A percentile compares a stretch with the other conserved stretches of the same genome.
Conservation (phyloP, 495 filamentous ascomycete genomes). For the Aeminium ludgeri region DNA sequence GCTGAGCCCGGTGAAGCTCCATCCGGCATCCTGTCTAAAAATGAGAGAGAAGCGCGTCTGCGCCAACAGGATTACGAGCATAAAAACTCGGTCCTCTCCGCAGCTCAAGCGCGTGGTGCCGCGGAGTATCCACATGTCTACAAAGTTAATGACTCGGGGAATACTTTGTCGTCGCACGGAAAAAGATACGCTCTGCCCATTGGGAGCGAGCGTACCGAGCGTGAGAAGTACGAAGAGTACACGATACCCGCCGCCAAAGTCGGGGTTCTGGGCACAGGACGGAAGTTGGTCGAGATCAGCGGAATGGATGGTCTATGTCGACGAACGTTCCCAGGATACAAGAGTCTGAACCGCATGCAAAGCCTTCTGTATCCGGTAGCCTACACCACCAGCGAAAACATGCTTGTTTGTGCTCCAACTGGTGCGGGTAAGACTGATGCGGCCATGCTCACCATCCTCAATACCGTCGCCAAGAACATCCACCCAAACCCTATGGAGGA, state of each 20-base stretch:
- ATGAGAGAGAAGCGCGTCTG: conserved; percentile 61
- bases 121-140: conserved; percentile 86
- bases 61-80: conserved; percentile 62
- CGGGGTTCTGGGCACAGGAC: conserved; percentile 50
- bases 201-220: conserved; percentile 20
- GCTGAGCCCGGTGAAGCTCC: conserved; percentile 26
- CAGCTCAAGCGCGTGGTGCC: conserved; percentile 42
- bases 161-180: conserved; percentile 58
- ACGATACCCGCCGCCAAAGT: conserved; percentile 65
- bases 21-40: conserved; percentile 39
- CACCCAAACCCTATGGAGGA: conserved; percentile 59
- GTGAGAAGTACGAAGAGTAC: conserved; percentile 67
- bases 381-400: conserved; percentile 91
- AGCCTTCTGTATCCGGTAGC: conserved; percentile 90
- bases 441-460: conserved; percentile 89
- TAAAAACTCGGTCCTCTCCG: conserved; percentile 53
- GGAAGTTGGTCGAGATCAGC: conserved; percentile 58
- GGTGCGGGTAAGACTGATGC: conserved; percentile 98
- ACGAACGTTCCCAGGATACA: conserved; percentile 89
- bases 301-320: conserved; percentile 80
- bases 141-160: conserved; percentile 60
- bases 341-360: conserved; percentile 90
- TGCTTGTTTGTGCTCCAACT: conserved; percentile 96
- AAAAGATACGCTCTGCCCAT: conserved; percentile 45
- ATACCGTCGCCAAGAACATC: conserved; percentile 71